Percentiles rank a stretch among this genome's conserved stretches.
Evolutionary conservation across 805 yeast species (phyloP).

Genomic region (Yarrowia phangngaensis): DNA sequence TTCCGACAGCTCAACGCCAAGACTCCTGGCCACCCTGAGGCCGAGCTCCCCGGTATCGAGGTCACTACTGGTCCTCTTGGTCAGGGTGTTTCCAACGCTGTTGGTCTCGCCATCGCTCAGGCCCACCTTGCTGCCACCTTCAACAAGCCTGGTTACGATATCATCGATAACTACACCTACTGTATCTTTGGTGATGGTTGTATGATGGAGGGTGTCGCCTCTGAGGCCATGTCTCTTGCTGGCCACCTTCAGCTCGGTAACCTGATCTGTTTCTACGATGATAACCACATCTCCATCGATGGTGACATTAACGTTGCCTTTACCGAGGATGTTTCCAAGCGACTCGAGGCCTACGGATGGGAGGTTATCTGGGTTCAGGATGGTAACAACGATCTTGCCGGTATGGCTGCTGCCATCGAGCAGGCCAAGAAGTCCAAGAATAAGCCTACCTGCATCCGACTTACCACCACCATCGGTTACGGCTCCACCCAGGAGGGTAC

Average conservation of each 20-base stretch:
- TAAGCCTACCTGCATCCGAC: conserved; percentile 43
- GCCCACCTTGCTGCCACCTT: conserved; percentile 41
- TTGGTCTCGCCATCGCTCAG: conserved; percentile 43
- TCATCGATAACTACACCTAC: conserved; percentile 38
- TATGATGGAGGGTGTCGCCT: conserved; percentile 44
- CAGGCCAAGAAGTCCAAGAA: conserved; percentile 36
- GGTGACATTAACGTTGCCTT: conserved; percentile 41
- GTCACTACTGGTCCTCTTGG: conserved; percentile 46
- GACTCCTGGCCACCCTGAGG: conserved; percentile 52
- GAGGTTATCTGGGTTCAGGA: conserved; percentile 40
- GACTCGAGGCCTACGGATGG: conserved; percentile 42
- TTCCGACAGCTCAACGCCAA: conserved; percentile 88
- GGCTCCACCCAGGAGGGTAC: conserved; percentile 38
- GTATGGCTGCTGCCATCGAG: conserved; percentile 40
- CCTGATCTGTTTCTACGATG: conserved; percentile 41
- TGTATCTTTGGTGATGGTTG: conserved; percentile 45
- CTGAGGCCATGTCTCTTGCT: conserved; percentile 43
- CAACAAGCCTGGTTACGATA: conserved; percentile 39
- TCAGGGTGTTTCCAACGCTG: conserved; percentile 45
- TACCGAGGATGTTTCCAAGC: conserved; percentile 40
- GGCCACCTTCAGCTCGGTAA: conserved; percentile 43
- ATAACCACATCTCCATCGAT: conserved; percentile 43
- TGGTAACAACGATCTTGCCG: conserved; percentile 39
- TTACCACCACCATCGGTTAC: conserved; percentile 41
- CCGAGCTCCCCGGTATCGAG: conserved; percentile 41